Percentiles rank a stretch among this genome's conserved stretches.
These are phyloP conservation scores for Durusdinium trenchii DNA, from an alignment of 73 alveolate species.

Conservation along the genomic window DNA sequence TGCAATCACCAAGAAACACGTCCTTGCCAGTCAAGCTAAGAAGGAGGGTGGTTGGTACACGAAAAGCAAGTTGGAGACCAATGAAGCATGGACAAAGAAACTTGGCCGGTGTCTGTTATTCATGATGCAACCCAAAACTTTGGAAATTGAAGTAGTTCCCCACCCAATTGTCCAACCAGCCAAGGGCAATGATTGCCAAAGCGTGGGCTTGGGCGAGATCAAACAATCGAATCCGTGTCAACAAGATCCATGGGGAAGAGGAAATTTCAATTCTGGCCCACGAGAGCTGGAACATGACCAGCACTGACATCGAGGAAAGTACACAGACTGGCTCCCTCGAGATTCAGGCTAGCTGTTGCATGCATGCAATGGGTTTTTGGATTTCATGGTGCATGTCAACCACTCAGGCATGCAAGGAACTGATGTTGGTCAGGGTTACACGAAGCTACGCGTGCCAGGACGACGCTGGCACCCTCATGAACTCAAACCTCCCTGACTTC, in stretches of 20 bases:
- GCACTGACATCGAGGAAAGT: background rate
- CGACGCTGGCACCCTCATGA: background rate
- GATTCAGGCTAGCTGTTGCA: background rate
- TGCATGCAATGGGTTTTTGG: background rate
- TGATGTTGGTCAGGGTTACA: background rate
- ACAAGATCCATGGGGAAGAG: background rate
- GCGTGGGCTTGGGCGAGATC: background rate
- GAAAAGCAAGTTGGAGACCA: background rate
- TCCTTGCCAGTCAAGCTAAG: too few relatives aligned
- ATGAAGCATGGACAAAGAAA: background rate
- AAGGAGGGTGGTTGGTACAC: slow-evolving; percentile 28
- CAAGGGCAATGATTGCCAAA: background rate
- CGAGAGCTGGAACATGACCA: background rate
- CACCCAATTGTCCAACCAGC: background rate
- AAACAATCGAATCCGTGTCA: background rate
- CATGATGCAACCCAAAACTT: background rate
- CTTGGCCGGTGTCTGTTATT: background rate
- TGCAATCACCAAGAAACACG: background rate
- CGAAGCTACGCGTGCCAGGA: background rate
- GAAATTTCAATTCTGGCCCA: background rate
- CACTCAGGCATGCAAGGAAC: too few relatives aligned
- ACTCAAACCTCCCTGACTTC: slow-evolving; percentile 17
- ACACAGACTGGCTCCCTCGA: background rate
- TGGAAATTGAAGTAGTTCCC: background rate
- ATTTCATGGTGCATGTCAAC: background rate